Evolutionary conservation across 176 grass and related monocot species (phyloP), one percentile per base, ranked within the genome.

Genomic region (Rhipidocladum racemiflorum): DNA sequence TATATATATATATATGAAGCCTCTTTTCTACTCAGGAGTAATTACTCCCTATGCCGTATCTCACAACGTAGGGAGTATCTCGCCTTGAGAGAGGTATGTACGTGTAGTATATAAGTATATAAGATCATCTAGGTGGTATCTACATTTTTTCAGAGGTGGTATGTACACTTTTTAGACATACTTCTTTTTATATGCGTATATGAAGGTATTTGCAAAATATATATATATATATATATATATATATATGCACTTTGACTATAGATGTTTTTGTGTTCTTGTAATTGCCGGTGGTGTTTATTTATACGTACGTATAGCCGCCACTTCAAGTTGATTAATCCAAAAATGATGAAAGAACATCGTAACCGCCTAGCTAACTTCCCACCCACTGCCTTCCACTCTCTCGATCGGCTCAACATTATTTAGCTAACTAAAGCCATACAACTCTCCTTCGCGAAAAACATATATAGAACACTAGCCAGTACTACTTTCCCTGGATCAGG

Each of bases 291-390:
- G n/a, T 76, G 36, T 54, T 81, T 76, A 55, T 81, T 81, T 76
- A 85, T 85, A 56, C 1, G 30, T 30, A 1, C 9, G 43, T n/a
- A 65, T 29, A 55, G 70, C 25, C 46, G n/a, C 25, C 48, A 29
- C 56, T 82, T 72, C 21, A 56, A 85, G 56, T 77, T 82, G 72
- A 65, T 89, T 36, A 82, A 39, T 48, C 24, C 54, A 55, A 64
- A 70, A 76, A 85, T 71, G 21, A 59, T 85, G 88, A 76, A 71
- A 39, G 24, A 77, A 66, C 78, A 82, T 65, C 78, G 66, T 72
- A 86, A 61, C 72, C 48, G 38, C 65, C 38, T 67, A 81, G 83
- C 65, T 83, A 86, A 57, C 57, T 45, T 49, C 48, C 77, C 46
- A 60, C 66, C 72, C 46, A 65, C 28, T 56, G 59, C 46, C 3